phyloP scores from a whole-genome alignment of 768 basidiomycete species.

The Multifurca ochricompacta region DNA sequence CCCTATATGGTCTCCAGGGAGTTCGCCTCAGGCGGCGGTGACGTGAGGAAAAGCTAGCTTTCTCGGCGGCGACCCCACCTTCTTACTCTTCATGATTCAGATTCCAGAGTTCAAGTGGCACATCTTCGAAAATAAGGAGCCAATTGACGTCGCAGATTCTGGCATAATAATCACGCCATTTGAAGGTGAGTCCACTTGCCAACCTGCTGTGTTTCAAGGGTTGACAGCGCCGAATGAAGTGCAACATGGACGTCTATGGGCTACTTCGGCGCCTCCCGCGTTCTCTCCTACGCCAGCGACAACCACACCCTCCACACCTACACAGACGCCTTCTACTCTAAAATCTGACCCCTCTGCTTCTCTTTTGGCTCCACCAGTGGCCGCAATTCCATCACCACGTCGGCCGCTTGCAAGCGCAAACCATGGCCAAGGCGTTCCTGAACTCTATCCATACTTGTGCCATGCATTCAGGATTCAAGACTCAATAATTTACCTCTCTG shows the following conservation, averaged over 20 bases:
- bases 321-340: conserved; percentile 23
- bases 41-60: conserved; percentile 36
- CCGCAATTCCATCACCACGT: background rate
- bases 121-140: conserved; percentile 59
- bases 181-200: conserved; percentile 37
- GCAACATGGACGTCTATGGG: conserved; percentile 66
- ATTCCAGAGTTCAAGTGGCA: conserved; percentile 82
- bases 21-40: conserved; percentile 72
- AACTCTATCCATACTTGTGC: conserved; percentile 52
- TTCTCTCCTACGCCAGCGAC: conserved; percentile 35
- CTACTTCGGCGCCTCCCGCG: conserved; percentile 31
- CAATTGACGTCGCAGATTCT: conserved; percentile 61
- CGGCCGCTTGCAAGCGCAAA: conserved; percentile 2
- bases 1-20: conserved; percentile 76
- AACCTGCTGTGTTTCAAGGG: background rate
- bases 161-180: conserved; percentile 61
- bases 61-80: background rate
- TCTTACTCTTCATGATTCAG: conserved; percentile 30
- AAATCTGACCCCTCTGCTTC: conserved; percentile 1
- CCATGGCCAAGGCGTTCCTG: conserved; percentile 18
- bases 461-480: conserved; percentile 66
- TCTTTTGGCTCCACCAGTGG: background rate
- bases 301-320: conserved; percentile 28
- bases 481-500: conserved; percentile 69
- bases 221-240: conserved; percentile 29